Base-by-base conservation (phyloP, 768 basidiomycete genomes). In the Amanita thiersii region DNA sequence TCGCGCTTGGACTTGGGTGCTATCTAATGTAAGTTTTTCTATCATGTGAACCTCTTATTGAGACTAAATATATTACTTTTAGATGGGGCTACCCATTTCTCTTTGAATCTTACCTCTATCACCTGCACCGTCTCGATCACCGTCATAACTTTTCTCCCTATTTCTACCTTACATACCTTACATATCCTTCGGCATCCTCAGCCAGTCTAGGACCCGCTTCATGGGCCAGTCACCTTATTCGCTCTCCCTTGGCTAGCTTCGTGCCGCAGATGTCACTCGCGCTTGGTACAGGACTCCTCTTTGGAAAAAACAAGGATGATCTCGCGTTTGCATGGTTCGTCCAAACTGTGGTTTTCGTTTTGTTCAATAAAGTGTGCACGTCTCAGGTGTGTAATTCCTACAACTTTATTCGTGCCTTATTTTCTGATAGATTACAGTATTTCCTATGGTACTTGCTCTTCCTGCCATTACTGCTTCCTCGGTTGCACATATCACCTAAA, bases 71-170 rank as follows among this genome's bases (percentile, higher is more conserved):
- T 29, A 7, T 21, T 36, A 14, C 20, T 26, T 32, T 34, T 51
- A 98, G 94, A 37, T 99, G 96, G 93, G 96, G 96, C 12, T 70
- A 84, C 48, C 83, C 94, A 0, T 96, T 98, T 66, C 61, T 98
- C 14, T 70, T 86, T 42, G 86, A 98, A 57, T 81, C 96, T 1
- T 98, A 91, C 59, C 69, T 98, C 10, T 98, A 98, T 58, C 96
- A 98, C 51, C 64, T 89, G 7, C 77, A 82, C 48, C 78, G 96
- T 14, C 78, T 88, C 14, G 96, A 99, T 61, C 93, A 98, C 53
- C 84, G 94, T 42, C 96, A 98, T 62, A 99, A 99, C 59, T 98
- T 99, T 62, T 92, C 93, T 4, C 88, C 91, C 0, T 96, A 97
- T 65, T 98, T 96, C 62, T 97, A 98, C 58, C 79, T 85, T 24